A percentile compares a stretch with the other conserved stretches of the same genome.
phyloP scores from a whole-genome alignment of 2,329 filamentous ascomycete species.

The Trichoderma sp. region DNA sequence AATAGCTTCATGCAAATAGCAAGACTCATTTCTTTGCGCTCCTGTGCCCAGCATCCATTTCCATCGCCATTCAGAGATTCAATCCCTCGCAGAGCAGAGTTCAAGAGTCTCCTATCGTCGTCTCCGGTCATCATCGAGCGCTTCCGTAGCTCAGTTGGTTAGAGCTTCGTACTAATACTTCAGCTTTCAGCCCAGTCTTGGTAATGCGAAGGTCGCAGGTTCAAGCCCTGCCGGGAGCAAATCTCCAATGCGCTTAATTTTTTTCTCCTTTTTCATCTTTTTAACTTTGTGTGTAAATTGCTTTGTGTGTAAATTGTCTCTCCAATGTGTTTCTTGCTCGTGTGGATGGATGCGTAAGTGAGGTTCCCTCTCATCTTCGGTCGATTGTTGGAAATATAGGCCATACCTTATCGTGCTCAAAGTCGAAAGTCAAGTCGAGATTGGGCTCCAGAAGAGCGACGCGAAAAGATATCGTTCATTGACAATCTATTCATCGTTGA shows the following conservation, averaged over 20 bases:
- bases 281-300: neutral
- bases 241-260: neutral
- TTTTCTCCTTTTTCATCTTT: neutral
- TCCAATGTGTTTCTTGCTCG: neutral
- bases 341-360: neutral
- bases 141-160: neutral
- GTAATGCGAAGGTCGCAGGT: slow-evolving; percentile 14
- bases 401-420: neutral
- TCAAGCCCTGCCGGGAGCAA: slow-evolving; percentile 14
- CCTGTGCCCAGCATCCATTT: neutral
- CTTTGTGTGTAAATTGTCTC: neutral
- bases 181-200: neutral
- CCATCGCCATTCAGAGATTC: neutral
- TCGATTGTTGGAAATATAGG: neutral
- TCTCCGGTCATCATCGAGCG: neutral
- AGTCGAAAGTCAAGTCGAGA: too few relatives aligned
- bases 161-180: slow-evolving; percentile 8
- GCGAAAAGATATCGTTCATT: neutral
- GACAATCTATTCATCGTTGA: neutral
- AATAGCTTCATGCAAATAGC: too few relatives aligned
- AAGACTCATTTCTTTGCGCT: neutral
- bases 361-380: neutral
- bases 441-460: neutral
- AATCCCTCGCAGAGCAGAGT: neutral
- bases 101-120: neutral